These are phyloP conservation scores for Pythium apleroticum DNA, from an alignment of 352 stramenopile genomes.

Conservation along the genomic window DNA sequence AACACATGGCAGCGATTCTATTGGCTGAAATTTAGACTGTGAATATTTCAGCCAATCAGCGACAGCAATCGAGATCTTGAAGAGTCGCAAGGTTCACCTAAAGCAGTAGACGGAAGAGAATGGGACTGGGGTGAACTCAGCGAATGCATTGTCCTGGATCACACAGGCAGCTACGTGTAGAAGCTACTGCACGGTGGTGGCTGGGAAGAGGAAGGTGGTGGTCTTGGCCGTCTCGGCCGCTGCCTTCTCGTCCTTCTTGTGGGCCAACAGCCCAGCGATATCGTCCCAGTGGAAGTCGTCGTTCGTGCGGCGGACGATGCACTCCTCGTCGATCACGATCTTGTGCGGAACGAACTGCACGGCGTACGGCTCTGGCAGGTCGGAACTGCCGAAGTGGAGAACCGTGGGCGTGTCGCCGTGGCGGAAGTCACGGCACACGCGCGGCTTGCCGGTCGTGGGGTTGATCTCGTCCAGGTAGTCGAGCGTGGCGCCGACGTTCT, in stretches of 20 bases:
- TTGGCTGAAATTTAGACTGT: neutral
- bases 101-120: neutral
- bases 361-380: conserved; percentile 54
- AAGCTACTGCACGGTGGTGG: neutral
- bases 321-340: conserved; percentile 44
- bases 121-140: neutral
- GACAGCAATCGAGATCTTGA: neutral
- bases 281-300: conserved; percentile 67
- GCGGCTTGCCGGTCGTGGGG: conserved; percentile 35
- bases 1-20: neutral
- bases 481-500: conserved; percentile 52
- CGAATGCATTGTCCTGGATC: no score
- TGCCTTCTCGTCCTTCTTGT: conserved; percentile 39
- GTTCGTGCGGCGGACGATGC: conserved; percentile 49
- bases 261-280: conserved; percentile 45
- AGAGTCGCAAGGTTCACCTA: neutral
- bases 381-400: conserved; percentile 48
- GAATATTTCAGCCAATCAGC: neutral
- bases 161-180: neutral
- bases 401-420: conserved; percentile 47
- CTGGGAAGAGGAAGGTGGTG: conserved; percentile 25
- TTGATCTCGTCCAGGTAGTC: conserved; percentile 47
- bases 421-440: conserved; percentile 52
- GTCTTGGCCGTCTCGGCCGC: conserved; percentile 14
- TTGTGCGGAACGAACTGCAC: conserved; percentile 53